phyloP scores from a whole-genome alignment of 257 asterid genomes.

The Vinca minor region DNA sequence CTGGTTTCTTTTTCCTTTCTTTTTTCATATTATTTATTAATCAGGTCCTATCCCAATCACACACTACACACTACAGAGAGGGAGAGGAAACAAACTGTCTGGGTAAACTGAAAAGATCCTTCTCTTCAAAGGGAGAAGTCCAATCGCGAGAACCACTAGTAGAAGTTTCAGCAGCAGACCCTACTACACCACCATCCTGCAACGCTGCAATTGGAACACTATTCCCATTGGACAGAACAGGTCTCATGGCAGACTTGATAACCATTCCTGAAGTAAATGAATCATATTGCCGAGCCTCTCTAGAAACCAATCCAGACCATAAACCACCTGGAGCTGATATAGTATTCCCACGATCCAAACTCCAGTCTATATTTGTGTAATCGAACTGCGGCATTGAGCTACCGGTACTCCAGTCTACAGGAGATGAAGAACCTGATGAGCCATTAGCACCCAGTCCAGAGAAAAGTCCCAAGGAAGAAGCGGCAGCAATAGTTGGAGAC shows the following conservation, averaged over 20 bases:
- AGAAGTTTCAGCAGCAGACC: slow-evolving; percentile 28
- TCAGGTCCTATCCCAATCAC: slow-evolving; percentile 26
- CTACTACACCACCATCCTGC: slow-evolving; percentile 47
- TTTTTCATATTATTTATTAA: slow-evolving; percentile 33
- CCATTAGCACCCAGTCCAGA: slow-evolving; percentile 40
- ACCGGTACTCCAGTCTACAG: slow-evolving; percentile 51
- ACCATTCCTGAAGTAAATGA: slow-evolving; percentile 44
- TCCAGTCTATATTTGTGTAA: slow-evolving; percentile 65
- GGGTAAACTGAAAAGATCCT: slow-evolving; percentile 71
- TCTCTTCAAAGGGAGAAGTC: slow-evolving; percentile 94
- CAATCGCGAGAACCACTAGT: slow-evolving; percentile 62
- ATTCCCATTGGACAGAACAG: slow-evolving; percentile 32
- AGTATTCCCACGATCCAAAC: slow-evolving; percentile 44
- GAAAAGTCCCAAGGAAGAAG: slow-evolving; percentile 60
- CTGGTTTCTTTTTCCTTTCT: slow-evolving; percentile 30
- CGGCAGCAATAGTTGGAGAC: slow-evolving; percentile 36
- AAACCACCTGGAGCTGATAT: too few relatives aligned
- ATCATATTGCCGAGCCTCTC: slow-evolving; percentile 31
- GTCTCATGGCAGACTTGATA: slow-evolving; percentile 45
- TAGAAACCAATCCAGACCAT: slow-evolving; percentile 35
- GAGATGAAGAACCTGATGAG: slow-evolving; percentile 35
- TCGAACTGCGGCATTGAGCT: slow-evolving; percentile 42
- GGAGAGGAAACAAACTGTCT: slow-evolving; percentile 95
- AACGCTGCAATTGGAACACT: slow-evolving; percentile 31
- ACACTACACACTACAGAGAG: slow-evolving; percentile 48